A percentile compares a stretch with the other conserved stretches of the same genome.
Conservation (phyloP, 1,284 basidiomycete genomes). For the Cryptococcus sp. region DNA sequence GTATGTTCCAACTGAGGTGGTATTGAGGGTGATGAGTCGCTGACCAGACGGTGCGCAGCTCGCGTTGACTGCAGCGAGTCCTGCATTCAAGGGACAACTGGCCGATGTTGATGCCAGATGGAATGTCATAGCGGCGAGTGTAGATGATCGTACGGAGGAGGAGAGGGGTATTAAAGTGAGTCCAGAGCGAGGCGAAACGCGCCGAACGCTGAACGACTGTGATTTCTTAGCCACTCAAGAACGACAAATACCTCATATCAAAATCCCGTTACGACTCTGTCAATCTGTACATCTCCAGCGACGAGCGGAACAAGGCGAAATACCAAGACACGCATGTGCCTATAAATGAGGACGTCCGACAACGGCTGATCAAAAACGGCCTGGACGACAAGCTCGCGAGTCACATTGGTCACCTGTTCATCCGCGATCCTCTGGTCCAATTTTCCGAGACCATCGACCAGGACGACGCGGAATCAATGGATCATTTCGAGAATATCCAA, state of each 20-base stretch:
- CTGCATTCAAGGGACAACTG: slow-evolving; percentile 90
- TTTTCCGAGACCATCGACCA: slow-evolving; percentile 94
- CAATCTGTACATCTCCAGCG: slow-evolving; percentile 86
- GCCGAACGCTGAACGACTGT: not conserved
- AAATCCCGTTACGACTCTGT: slow-evolving; percentile 98
- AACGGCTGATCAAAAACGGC: slow-evolving; percentile 71
- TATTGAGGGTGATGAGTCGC: not conserved
- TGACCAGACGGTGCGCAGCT: slow-evolving; percentile 59
- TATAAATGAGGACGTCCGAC: slow-evolving; percentile 72
- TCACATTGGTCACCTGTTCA: slow-evolving; percentile 94
- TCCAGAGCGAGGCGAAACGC: not conserved
- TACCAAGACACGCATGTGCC: slow-evolving; percentile 90
- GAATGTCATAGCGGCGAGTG: slow-evolving; percentile 96
- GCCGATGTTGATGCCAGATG: slow-evolving; percentile 97
- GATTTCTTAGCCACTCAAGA: slow-evolving; percentile 68
- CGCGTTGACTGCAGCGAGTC: slow-evolving; percentile 90
- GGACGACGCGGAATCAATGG: slow-evolving; percentile 81
- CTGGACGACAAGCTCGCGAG: slow-evolving; percentile 85
- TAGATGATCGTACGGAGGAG: slow-evolving; percentile 94
- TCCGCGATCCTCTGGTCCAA: slow-evolving; percentile 93
- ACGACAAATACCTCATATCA: slow-evolving; percentile 75
- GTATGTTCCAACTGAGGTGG: slow-evolving; percentile 56
- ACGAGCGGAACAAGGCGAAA: slow-evolving; percentile 81
- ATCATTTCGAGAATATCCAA: slow-evolving; percentile 99
- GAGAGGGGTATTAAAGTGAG: slow-evolving; percentile 82